Evolutionary conservation across 2,329 filamentous ascomycete genomes (phyloP), one percentile per base, ranked within the genome.

Genomic region (Hymenoscyphus repandus): DNA sequence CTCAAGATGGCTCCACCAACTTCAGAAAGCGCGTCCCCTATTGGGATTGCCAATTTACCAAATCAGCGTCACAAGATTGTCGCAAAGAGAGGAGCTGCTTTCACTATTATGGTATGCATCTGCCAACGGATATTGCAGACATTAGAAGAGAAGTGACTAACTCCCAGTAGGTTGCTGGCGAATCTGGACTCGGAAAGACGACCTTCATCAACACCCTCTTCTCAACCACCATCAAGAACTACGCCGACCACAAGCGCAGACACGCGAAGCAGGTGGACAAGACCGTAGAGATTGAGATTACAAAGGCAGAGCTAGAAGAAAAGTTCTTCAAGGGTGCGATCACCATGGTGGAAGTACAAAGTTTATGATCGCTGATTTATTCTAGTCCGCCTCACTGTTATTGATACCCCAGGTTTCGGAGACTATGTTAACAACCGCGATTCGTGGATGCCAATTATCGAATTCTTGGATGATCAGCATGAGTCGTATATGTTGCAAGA

Each of bases 381-480:
- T 55, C 48, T 68, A 97, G 93, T 99, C 70, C 93, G 93, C 70
- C 77, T 99, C 68, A 99, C 93, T 59, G 93, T 99, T 67, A 99
- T 99, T 70, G 93, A 99, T 72, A 99, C 93, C 58, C 93, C 93
- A 66, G 93, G 93, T 64, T 99, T 99, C 69, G 93, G 93, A 72
- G 93, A 99, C 82, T 99, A 99, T 70, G 93, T 99, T 72, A 99
- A 99, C 86, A 99, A 99, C 83, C 88, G 92, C 69, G 93, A 99
- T 74, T 97, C 93, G 58, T 99, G 93, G 93, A 95, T 96, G 82
- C 93, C 93, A 70, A 97, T 99, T 70, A 97, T 99, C 73, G 93
- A 99, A 75, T 99, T 99, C 79, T 81, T 99, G 66, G 93, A 99
- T 74, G 93, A 99, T 76, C 93, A 99, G 81, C 95, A 99, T 73